Evolutionary conservation across 2,329 filamentous ascomycete genomes (phyloP), one percentile per base, ranked within the genome.

Genomic region (Phyllachora maydis): DNA sequence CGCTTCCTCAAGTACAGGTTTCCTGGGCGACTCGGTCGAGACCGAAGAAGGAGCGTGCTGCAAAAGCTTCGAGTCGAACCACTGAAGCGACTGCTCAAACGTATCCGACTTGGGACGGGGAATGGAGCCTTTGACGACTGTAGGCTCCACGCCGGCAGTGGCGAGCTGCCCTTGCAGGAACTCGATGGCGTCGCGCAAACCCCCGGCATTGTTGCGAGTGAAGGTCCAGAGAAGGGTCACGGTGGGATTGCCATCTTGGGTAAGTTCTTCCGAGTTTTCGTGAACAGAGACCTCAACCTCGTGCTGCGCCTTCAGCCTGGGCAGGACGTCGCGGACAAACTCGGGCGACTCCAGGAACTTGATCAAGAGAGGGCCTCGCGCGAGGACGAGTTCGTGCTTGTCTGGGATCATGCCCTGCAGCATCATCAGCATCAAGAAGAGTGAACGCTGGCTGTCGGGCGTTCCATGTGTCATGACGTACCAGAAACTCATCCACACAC

Each of bases 41-140:
- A 82, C 61, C 2, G 77, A 66, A 4, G 76, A 65, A 17, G 85
- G 82, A 4, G 85, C 83, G 38, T 90, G 82, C 47, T 95, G 88
- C 25, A 98, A 65, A 21, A 98, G 64, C 53, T 93, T 95, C 3
- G 85, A 93, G 43, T 93, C 79, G 41, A 98, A 98, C 54, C 83
- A 95, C 27, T 83, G 85, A 24, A 95, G 61, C 6, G 85, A 91
- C 38, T 98, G 85, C 45, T 98, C 88, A 34, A 98, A 98, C 0
- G 88, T 93, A 46, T 98, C 88, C 1, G 88, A 95, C 54, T 95
- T 93, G 32, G 88, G 88, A n/a, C 88, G 76, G 11, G 85, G 82
- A 33, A 95, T 88, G n/a, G 81, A 73, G 24, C 88, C 88, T 47
- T 90, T 90, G 39, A 95, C 71, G 19, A 82, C 72, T 27, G 65